Conservation (phyloP, 352 stramenopile genomes). For the Globisporangium nunn region DNA sequence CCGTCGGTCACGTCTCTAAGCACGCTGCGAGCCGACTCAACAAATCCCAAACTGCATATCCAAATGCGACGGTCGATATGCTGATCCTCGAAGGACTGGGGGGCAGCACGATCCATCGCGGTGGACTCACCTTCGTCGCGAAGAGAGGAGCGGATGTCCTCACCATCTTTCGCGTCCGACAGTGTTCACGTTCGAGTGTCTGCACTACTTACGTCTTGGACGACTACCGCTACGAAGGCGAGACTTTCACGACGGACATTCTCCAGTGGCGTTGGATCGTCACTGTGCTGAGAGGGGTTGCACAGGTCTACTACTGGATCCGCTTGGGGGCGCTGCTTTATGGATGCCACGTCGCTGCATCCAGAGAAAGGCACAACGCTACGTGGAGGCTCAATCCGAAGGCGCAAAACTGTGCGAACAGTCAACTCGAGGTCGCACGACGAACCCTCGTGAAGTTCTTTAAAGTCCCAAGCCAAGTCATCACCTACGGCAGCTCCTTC, state of each 20-base stretch:
- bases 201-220: conserved; percentile 1
- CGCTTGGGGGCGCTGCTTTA: conserved; percentile 1
- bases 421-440: too few relatives aligned
- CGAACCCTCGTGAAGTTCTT: conserved; percentile 4
- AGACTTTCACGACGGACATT: conserved; percentile 6
- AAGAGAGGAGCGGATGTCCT: conserved; percentile 4
- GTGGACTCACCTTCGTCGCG: conserved; percentile 4
- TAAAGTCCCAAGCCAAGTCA: conserved; percentile 13
- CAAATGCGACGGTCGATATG: conserved; percentile 7
- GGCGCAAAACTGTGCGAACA: not conserved
- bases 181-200: too few relatives aligned
- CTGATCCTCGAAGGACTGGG: conserved; percentile 2
- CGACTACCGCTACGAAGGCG: conserved; percentile 12
- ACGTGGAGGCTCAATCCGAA: not conserved
- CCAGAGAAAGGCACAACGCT: not conserved
- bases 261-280: conserved; percentile 7
- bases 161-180: conserved; percentile 7
- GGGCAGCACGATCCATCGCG: conserved; percentile 1
- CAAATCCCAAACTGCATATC: not conserved
- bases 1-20: not conserved
- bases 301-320: conserved; percentile 12
- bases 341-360: conserved; percentile 2
- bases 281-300: not conserved
- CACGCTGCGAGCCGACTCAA: not conserved
- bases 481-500: conserved; percentile 18